Percentiles rank a stretch among this genome's conserved stretches.
Conservation (phyloP, 2,329 filamentous ascomycete genomes). For the Lasiodiplodia theobromae region DNA sequence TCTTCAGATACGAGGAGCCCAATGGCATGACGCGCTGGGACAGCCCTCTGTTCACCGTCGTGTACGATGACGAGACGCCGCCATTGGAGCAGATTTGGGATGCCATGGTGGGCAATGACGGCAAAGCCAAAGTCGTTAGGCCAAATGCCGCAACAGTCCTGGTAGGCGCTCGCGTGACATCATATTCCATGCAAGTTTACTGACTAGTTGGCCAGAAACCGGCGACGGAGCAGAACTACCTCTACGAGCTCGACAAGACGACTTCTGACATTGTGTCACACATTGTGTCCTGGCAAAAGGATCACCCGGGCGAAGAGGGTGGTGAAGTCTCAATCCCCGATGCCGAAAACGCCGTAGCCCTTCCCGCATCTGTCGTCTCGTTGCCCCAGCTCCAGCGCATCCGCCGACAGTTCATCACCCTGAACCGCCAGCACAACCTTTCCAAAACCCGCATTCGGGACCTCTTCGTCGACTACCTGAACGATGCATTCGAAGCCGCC, state of each 20-base stretch:
- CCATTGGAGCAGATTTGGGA: constrained; percentile 78
- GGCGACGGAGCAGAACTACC: constrained; percentile 71
- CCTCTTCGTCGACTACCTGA: constrained; percentile 50
- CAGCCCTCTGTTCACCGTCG: constrained; percentile 78
- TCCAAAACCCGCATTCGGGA: constrained; percentile 48
- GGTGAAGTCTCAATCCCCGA: constrained; percentile 63
- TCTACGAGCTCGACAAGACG: constrained; percentile 80
- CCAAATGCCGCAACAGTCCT: constrained; percentile 79
- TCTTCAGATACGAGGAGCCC: constrained; percentile 85
- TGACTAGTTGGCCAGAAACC: constrained; percentile 55
- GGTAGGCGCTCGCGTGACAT: constrained; percentile 42
- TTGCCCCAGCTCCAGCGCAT: constrained; percentile 79
- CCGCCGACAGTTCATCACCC: constrained; percentile 75
- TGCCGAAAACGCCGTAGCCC: constrained; percentile 65
- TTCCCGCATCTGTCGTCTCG: constrained; percentile 71
- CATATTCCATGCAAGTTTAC: background rate
- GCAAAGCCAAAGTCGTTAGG: constrained; percentile 70
- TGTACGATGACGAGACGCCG: constrained; percentile 75
- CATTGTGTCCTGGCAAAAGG: constrained; percentile 72
- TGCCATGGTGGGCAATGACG: constrained; percentile 65
- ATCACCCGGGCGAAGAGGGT: constrained; percentile 68
- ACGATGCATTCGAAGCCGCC: constrained; percentile 41
- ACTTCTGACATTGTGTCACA: constrained; percentile 78
- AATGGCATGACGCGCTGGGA: constrained; percentile 88
- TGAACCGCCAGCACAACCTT: constrained; percentile 72